Evolutionary conservation across 2,329 filamentous ascomycete species (phyloP).

Genomic region (Pestalotiopsis sp.): DNA sequence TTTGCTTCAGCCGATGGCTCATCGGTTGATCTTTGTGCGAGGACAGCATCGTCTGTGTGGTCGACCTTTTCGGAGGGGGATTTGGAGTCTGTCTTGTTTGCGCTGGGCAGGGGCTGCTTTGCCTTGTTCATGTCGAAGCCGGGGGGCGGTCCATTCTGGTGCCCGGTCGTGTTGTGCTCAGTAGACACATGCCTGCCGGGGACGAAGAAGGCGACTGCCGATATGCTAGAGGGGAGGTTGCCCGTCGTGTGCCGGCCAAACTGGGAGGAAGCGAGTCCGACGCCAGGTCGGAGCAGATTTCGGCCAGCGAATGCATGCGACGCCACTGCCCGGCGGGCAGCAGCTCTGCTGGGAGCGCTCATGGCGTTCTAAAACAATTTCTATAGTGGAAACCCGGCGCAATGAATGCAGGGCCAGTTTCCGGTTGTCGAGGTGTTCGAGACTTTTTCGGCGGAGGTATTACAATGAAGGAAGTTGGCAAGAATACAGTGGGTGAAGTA

Average conservation of each 20-base stretch:
- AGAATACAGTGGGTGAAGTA: neutral
- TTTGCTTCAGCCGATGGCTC: slow-evolving; percentile 40
- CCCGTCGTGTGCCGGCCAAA: slow-evolving; percentile 49
- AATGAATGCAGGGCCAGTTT: neutral
- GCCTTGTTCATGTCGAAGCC: slow-evolving; percentile 91
- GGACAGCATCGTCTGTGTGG: slow-evolving; percentile 22
- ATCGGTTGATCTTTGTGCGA: slow-evolving; percentile 29
- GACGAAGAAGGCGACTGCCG: slow-evolving; percentile 59
- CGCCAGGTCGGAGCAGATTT: slow-evolving; percentile 45
- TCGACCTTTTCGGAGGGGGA: slow-evolving; percentile 30
- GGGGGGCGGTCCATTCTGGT: slow-evolving; percentile 72
- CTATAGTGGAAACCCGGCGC: neutral
- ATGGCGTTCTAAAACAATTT: slow-evolving; percentile 1
- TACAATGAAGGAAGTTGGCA: neutral
- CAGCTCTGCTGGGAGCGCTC: slow-evolving; percentile 53
- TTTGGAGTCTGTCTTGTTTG: slow-evolving; percentile 34
- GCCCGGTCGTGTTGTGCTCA: slow-evolving; percentile 56
- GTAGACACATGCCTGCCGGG: slow-evolving; percentile 60
- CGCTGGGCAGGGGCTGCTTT: slow-evolving; percentile 75
- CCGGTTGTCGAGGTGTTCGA: neutral
- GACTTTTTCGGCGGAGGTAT: neutral
- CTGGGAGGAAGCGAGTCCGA: slow-evolving; percentile 46
- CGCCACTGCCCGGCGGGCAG: slow-evolving; percentile 57
- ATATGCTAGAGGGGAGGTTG: slow-evolving; percentile 45
- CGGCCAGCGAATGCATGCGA: slow-evolving; percentile 56